phyloP scores from a whole-genome alignment of 148 eudicot genomes.

The Arbutus unedo region DNA sequence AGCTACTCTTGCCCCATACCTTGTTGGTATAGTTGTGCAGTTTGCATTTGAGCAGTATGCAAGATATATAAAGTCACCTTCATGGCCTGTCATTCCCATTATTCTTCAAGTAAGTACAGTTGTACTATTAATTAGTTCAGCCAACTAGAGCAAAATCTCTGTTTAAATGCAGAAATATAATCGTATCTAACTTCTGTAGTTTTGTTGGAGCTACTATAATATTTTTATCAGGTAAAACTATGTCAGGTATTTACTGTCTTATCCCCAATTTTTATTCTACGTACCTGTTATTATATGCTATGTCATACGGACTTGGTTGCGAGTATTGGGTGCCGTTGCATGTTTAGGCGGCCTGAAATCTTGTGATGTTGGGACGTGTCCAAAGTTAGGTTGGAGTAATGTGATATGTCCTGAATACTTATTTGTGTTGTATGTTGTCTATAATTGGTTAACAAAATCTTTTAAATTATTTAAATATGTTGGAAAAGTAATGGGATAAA shows the following conservation, averaged over 20 bases:
- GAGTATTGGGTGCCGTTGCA: neutral
- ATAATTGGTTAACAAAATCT: neutral
- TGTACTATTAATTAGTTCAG: neutral
- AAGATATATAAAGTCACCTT: conserved; percentile 65
- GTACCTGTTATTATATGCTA: neutral
- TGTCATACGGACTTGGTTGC: neutral
- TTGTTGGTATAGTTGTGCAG: conserved; percentile 95
- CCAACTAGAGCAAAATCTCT: neutral
- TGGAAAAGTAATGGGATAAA: neutral
- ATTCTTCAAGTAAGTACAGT: conserved; percentile 63
- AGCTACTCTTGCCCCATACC: conserved; percentile 98
- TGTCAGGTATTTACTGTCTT: neutral
- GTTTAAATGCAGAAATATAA: conserved; percentile 1
- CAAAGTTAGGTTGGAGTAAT: neutral
- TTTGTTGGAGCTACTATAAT: neutral
- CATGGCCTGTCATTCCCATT: conserved; percentile 84
- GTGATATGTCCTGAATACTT: no score
- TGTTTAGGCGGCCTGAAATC: neutral
- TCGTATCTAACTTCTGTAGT: neutral
- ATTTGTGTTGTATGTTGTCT: neutral
- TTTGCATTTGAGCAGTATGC: conserved; percentile 96
- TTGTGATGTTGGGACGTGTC: neutral
- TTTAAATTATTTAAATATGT: neutral
- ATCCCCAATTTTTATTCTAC: neutral
- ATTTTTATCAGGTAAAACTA: neutral